Conservation (phyloP, 208 protist genomes). For the Kentomonas sorsogonicus region DNA sequence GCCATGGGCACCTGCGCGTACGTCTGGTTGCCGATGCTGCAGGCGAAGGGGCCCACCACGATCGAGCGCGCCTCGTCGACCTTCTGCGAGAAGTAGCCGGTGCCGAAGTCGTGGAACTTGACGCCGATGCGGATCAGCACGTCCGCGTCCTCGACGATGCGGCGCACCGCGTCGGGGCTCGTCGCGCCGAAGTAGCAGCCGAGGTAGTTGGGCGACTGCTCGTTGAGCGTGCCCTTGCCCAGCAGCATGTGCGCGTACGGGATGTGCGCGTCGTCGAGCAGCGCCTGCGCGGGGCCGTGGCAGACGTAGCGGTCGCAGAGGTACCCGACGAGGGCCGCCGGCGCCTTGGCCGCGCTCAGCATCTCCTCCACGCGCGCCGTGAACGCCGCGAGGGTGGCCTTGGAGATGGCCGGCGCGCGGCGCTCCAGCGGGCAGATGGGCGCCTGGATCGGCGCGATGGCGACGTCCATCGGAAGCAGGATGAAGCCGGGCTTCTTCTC, state of each 20-base stretch:
- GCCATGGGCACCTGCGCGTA: conserved; percentile 46
- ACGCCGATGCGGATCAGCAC: conserved; percentile 39
- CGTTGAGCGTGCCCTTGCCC: conserved; percentile 40
- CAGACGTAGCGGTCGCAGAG: conserved; percentile 34
- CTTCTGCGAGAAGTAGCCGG: conserved; percentile 30
- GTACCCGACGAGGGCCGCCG: conserved; percentile 23
- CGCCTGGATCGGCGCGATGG: conserved; percentile 2
- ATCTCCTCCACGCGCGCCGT: conserved; percentile 21
- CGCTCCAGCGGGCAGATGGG: conserved; percentile 13
- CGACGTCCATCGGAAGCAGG: conserved; percentile 26
- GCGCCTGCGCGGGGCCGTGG: conserved; percentile 19
- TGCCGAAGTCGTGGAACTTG: conserved; percentile 34
- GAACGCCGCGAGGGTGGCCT: conserved; percentile 16
- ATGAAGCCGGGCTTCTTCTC: conserved; percentile 30
- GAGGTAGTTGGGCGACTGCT: conserved; percentile 41
- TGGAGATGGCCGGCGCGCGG: not conserved
- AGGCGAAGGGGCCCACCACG: conserved; percentile 42
- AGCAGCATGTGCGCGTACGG: conserved; percentile 28
- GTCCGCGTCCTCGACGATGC: conserved; percentile 34
- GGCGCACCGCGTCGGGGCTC: conserved; percentile 20
- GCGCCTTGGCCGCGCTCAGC: conserved; percentile 13
- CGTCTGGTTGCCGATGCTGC: conserved; percentile 27
- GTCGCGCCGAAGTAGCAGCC: conserved; percentile 38
- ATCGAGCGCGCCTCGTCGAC: conserved; percentile 32
- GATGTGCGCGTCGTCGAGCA: conserved; percentile 37